Evolutionary conservation across 2,329 filamentous ascomycete genomes (phyloP), one percentile per base, ranked within the genome.

Genomic region (Colletotrichum sp.): DNA sequence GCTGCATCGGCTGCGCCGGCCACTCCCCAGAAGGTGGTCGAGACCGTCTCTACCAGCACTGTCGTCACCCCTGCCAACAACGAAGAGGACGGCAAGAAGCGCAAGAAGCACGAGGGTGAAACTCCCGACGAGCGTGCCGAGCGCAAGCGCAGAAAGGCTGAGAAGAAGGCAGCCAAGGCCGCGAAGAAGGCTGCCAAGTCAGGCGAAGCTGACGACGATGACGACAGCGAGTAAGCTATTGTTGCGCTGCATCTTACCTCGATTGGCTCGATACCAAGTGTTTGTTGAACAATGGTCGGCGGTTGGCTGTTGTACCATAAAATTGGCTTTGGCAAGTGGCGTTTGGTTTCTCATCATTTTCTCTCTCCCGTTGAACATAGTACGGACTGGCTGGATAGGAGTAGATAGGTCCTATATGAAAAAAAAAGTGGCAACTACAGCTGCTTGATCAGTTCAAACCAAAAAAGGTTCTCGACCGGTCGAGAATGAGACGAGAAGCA

Each of bases 61-160:
- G 84, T 89, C 82, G 70, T 84, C 64, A 85, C 85, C 64, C 84
- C 84, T 28, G 84, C 89, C 30, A 87, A 84, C 52, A 85, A 86
- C 80, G 84, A 89, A 82, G 90, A 90, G 71, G 90, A 91, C 68
- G 90, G 91, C 86, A 94, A 91, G 84, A 90, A 92, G 86, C 93
- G 93, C 87, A 95, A 95, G 90, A 97, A 96, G 90, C 93, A 95
- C 84, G 93, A 95, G 44, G 93, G 94, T 81, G 93, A 95, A 87
- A 93, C 92, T 18, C 86, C 92, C 30, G 93, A 95, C 82, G 92
- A 93, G 84, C 92, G 91, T 86, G 90, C 90, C 7, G 90, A 91
- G 85, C 88, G 90, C 78, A 91, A 91, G 86, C 87, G 88, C 80
- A 86, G 89, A 82, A 91, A 91, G 86, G 90, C 90, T 3, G 89